phyloP scores from a whole-genome alignment of 345 rosid species.

The Eucalyptus marginata region DNA sequence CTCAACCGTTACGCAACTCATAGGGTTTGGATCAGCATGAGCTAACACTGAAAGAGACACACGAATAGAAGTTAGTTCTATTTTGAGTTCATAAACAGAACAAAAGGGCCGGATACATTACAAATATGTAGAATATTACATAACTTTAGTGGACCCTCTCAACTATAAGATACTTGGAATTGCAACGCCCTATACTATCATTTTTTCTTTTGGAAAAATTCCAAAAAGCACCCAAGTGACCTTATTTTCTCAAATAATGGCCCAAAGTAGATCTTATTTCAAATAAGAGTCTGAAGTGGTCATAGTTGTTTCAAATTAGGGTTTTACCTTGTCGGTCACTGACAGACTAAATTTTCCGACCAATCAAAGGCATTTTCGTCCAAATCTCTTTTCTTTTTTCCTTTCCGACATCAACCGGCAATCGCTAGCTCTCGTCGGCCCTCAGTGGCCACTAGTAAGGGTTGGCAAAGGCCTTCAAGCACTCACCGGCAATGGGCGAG shows the following conservation, averaged over 20 bases:
- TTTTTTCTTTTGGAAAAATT: background rate
- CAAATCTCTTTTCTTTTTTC: too few relatives aligned
- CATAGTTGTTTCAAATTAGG: too few relatives aligned
- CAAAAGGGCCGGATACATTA: background rate
- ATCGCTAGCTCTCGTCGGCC: fast-evolving
- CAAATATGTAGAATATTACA: background rate
- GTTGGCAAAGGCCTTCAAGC: too few relatives aligned
- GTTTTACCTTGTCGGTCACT: too few relatives aligned
- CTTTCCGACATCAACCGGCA: fast-evolving
- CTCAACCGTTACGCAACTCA: background rate
- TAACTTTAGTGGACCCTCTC: background rate
- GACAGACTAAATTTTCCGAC: too few relatives aligned
- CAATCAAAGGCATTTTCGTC: fast-evolving
- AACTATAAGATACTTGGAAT: background rate
- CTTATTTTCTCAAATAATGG: too few relatives aligned
- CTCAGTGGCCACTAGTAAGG: too few relatives aligned
- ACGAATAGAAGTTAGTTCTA: background rate
- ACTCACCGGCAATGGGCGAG: fast-evolving
- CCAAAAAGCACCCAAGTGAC: too few relatives aligned
- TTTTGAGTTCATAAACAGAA: background rate
- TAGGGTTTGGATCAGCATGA: background rate
- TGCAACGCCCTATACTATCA: background rate
- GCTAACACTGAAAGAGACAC: background rate
- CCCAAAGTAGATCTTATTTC: too few relatives aligned
- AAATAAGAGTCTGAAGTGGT: too few relatives aligned